Evolutionary conservation across 1,284 basidiomycete species (phyloP), one percentile per base, ranked within the genome.

Genomic region (Phellinidium pouzarii): DNA sequence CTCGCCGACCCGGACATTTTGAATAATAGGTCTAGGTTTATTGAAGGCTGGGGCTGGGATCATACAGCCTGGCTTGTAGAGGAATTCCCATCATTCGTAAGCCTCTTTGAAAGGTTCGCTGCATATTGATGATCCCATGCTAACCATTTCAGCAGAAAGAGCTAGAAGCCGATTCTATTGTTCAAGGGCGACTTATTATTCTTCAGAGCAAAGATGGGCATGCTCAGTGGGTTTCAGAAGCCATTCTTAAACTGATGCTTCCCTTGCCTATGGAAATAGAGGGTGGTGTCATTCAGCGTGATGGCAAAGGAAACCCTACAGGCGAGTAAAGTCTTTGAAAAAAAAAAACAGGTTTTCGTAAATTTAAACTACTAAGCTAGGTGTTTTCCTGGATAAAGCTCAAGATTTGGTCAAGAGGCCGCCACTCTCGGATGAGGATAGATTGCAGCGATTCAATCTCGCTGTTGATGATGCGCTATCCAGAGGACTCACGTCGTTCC

Each of bases 11-110:
- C 76, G 0, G 77, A 82, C 45, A 65, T 84, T 20, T 65, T 72
- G 29, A 69, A 71, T 38, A 74, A 85, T 59, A 74, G 70, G 25
- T 75, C 78, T 11, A 79, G 76, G 51, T 84, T 84, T 67, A 76
- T 95, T 31, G 77, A 85, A 55, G 92, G 92, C 1, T 82, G 87
- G 66, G 93, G 91, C 3, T 96, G 93, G 92, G 91, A 96, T 66
- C 93, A 96, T 67, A 95, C 91, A 9, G 69, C 75, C 47, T 88
- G 85, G 86, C 69, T 78, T 1, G 70, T 68, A 19, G 70, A 76
- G 45, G 69, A 72, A 34, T 93, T 87, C 74, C 93, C 94, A 11
- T 84, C 78, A 36, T 82, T 84, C 54, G 89, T 91, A 60, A 57
- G 80, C 59, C 17, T 48, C 48, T 9, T 47, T 5, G 12, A 8